A percentile compares a stretch with the other conserved stretches of the same genome.
These are phyloP conservation scores for Staphylotrichum tortipilum DNA, from an alignment of 495 filamentous ascomycete genomes.

Conservation along the genomic window DNA sequence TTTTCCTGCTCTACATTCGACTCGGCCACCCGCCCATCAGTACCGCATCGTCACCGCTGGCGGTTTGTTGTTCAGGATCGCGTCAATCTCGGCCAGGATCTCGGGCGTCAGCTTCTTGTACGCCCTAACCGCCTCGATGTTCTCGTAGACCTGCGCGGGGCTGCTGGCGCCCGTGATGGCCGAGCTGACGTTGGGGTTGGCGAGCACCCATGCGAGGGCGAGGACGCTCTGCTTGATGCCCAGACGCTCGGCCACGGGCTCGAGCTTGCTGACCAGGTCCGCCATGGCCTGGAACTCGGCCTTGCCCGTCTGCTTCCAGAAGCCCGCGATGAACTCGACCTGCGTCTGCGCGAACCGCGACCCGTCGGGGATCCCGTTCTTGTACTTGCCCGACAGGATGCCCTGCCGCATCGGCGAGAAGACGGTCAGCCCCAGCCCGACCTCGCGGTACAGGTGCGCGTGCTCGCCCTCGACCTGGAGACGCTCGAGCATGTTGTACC, in stretches of 20 bases:
- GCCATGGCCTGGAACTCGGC: conserved; percentile 40
- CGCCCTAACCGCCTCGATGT: conserved; percentile 52
- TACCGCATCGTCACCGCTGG: conserved; percentile 21
- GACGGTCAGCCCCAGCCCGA: conserved; percentile 62
- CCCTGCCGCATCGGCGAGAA: conserved; percentile 67
- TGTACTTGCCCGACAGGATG: conserved; percentile 76
- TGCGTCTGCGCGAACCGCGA: conserved; percentile 43
- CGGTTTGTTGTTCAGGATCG: conserved; percentile 24
- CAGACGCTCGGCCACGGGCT: conserved; percentile 60
- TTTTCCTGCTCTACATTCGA: too few species aligned
- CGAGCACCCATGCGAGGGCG: conserved; percentile 71
- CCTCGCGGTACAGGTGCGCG: conserved; percentile 51
- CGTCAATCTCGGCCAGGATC: conserved; percentile 61
- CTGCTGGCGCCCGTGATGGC: conserved; percentile 72
- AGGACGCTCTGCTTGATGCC: conserved; percentile 57
- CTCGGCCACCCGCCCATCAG: too few species aligned
- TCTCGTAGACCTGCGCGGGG: conserved; percentile 65
- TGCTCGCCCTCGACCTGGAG: conserved; percentile 56
- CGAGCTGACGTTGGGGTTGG: conserved; percentile 63
- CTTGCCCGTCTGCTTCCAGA: conserved; percentile 37
- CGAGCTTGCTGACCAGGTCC: conserved; percentile 38
- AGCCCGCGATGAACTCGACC: conserved; percentile 39
- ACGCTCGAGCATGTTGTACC: conserved; percentile 50
- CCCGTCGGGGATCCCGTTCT: conserved; percentile 52
- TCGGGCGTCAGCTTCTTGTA: conserved; percentile 55